Evolutionary conservation across 1,284 basidiomycete genomes (phyloP), one percentile per base, ranked within the genome.

Genomic region (Calocybe gambosa): DNA sequence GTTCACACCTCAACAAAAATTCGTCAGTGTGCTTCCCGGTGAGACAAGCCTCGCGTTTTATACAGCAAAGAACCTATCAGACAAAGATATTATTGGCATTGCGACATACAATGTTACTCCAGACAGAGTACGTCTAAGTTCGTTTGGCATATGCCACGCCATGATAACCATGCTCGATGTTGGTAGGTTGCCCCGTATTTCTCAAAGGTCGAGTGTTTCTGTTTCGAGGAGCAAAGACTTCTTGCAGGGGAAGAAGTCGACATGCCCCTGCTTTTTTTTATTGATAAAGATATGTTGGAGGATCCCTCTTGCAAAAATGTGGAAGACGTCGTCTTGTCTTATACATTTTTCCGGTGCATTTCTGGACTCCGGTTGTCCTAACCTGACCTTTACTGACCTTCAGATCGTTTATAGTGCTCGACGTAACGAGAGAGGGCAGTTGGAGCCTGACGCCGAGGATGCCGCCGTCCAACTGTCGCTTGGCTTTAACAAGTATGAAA

Each of bases 151-250:
- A 6, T 21, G 9, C 37, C 6, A 37, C 15, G 18, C 15, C 10
- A 21, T 50, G 21, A 21, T 25, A 18, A 35, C 33, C 15, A 25
- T 21, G 28, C 44, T 43, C 45, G 39, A 1, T 21, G 25, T 8
- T 7, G 19, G 5, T 61, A 97, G 92, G 82, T 98, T 56, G 96
- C 96, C 5, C 93, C 95, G 0, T 99, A 98, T 66, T 99, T 99
- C 63, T 92, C 94, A 47, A 99, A 99, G 71, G 93, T 99, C 6
- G 96, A 99, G 66, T 99, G 96, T 58, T 99, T 99, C 74, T 99
- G 96, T 68, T 99, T 99, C 58, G 96, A 99, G 65, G 96, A 99
- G 64, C 96, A 99, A 67, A 90, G 87, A 58, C 78, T 99, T 15
- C 72, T 97, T 18, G 94, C 95, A 0, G 87, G 89, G 18, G 96